Percentiles rank a stretch among this genome's conserved stretches.
Conservation (phyloP, 225 moss, liverwort and hornwort genomes). For the Ulota crispa region DNA sequence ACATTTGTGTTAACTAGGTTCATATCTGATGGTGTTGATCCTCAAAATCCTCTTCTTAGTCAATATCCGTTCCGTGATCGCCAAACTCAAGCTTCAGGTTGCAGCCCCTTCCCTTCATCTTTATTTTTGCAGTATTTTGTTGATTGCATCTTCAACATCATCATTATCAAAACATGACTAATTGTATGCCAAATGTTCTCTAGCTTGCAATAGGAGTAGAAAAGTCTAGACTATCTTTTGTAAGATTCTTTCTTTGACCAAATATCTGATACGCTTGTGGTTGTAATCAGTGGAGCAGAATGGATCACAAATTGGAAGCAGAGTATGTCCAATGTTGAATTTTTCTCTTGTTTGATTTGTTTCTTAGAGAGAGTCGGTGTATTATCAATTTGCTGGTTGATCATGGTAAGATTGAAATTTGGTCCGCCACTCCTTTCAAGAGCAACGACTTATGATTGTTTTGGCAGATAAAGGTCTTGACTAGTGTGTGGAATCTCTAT, state of each 20-base stretch:
- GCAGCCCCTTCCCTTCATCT: slow-evolving; percentile 7
- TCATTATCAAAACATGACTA: background rate
- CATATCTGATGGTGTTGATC: slow-evolving; percentile 33
- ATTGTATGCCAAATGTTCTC: background rate
- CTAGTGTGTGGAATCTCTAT: slow-evolving; percentile 6
- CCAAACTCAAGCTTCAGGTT: slow-evolving; percentile 45
- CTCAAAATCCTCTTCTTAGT: background rate
- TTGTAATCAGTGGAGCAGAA: slow-evolving; percentile 29
- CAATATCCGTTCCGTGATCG: slow-evolving; percentile 43
- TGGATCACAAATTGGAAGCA: slow-evolving; percentile 28
- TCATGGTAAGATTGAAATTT: background rate
- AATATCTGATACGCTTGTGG: background rate
- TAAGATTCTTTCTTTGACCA: background rate
- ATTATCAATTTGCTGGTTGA: background rate
- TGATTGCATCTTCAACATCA: background rate
- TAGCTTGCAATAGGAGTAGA: background rate
- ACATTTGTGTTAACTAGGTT: slow-evolving; percentile 9
- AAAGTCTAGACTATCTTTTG: background rate
- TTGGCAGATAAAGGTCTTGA: too few species aligned
- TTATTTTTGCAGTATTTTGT: background rate
- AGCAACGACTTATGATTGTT: too few species aligned
- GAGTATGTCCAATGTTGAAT: slow-evolving; percentile 10
- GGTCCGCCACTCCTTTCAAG: background rate
- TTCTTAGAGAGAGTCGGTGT: background rate
- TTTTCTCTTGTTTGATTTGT: background rate